phyloP scores from a whole-genome alignment of 768 basidiomycete genomes.

The Pleurotus citrinopileatus region DNA sequence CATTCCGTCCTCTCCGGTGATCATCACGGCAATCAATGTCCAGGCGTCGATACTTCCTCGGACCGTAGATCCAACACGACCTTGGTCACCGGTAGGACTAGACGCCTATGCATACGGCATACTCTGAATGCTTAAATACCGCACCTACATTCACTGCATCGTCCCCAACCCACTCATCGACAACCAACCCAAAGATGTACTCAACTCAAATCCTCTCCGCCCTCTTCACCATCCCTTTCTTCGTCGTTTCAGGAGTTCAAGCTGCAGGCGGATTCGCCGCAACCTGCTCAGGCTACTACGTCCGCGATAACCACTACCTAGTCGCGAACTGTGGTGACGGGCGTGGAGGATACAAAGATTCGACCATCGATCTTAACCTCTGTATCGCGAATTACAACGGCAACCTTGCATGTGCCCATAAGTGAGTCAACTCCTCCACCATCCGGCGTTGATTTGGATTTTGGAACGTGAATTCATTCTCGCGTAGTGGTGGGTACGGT shows the following conservation, averaged over 20 bases:
- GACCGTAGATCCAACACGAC: no score
- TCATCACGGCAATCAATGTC: no score
- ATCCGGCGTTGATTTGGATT: neutral
- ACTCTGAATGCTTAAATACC: no score
- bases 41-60: no score
- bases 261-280: neutral
- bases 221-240: neutral
- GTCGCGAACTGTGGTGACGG: neutral
- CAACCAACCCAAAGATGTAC: no score
- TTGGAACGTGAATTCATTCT: no score
- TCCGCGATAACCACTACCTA: neutral
- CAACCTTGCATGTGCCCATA: neutral
- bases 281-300: neutral
- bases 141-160: no score
- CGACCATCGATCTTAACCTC: neutral
- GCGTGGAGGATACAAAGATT: neutral
- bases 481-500: neutral
- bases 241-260: neutral
- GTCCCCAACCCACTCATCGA: no score
- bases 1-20: no score
- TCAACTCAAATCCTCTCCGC: constrained; percentile 19
- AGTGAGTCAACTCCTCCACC: neutral
- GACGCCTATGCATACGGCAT: no score
- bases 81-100: no score
- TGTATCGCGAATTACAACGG: neutral